Conservation (phyloP, 345 rosid genomes). For the Dipteronia sinensis region DNA sequence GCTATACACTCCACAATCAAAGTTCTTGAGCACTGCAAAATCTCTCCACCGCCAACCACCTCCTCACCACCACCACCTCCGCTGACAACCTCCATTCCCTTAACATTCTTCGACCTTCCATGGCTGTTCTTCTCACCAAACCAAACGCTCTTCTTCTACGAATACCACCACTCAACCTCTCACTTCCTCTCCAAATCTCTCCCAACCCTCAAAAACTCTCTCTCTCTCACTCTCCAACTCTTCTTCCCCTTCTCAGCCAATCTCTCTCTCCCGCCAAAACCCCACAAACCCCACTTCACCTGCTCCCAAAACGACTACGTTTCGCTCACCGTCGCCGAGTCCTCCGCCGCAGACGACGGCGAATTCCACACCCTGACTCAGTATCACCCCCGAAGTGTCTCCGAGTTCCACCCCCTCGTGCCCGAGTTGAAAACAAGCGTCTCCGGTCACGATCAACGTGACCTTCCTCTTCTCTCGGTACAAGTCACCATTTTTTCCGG, state of each 20-base stretch:
- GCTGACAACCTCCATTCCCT: constrained; percentile 26
- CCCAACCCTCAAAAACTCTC: constrained; percentile 44
- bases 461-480: constrained; percentile 35
- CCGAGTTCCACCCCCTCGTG: constrained; percentile 28
- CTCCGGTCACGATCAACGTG: not conserved
- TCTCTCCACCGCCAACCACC: constrained; percentile 24
- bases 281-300: constrained; percentile 20
- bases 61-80: constrained; percentile 25
- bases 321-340: constrained; percentile 28
- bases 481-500: constrained; percentile 41
- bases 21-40: constrained; percentile 8
- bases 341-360: constrained; percentile 18
- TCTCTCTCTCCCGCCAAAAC: constrained; percentile 12
- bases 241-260: constrained; percentile 46
- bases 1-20: constrained; percentile 4
- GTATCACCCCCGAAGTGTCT: constrained; percentile 23
- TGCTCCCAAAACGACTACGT: constrained; percentile 23
- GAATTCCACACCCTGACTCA: constrained; percentile 25
- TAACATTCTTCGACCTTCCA: constrained; percentile 55
- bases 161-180: constrained; percentile 31
- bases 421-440: constrained; percentile 15
- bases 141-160: constrained; percentile 51
- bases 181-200: constrained; percentile 37
- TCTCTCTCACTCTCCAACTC: constrained; percentile 47
- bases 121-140: constrained; percentile 54